A percentile compares a stretch with the other conserved stretches of the same genome.
Conservation (phyloP, 495 filamentous ascomycete genomes). For the Lepraria neglecta region DNA sequence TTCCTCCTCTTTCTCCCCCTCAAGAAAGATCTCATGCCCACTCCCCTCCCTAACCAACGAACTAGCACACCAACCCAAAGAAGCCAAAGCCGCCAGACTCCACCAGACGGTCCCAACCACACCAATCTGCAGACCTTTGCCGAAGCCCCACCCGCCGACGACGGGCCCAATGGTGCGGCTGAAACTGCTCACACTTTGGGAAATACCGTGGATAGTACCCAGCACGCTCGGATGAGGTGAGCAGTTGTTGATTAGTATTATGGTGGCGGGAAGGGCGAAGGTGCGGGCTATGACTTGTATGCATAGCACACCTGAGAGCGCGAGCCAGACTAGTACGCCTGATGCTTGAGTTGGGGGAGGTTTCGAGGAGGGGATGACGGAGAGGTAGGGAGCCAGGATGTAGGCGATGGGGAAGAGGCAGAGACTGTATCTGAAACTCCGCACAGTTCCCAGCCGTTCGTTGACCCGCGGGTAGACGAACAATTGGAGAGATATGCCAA, state of each 20-base stretch:
- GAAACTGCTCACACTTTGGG: slow-evolving; percentile 63
- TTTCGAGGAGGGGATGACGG: slow-evolving; percentile 56
- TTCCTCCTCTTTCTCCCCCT: slow-evolving; percentile 56
- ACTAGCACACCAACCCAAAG: slow-evolving; percentile 54
- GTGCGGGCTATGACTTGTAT: slow-evolving; percentile 74
- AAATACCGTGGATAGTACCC: slow-evolving; percentile 76
- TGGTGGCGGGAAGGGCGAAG: slow-evolving; percentile 69
- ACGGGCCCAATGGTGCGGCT: slow-evolving; percentile 72
- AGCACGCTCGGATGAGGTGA: slow-evolving; percentile 74
- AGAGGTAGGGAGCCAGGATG: slow-evolving; percentile 63
- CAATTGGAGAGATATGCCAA: slow-evolving; percentile 73
- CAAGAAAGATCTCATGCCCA: slow-evolving; percentile 62
- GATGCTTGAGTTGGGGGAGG: slow-evolving; percentile 57
- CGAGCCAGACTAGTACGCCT: slow-evolving; percentile 59
- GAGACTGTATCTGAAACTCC: slow-evolving; percentile 62
- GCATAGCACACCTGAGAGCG: slow-evolving; percentile 60
- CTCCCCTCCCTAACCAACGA: slow-evolving; percentile 67
- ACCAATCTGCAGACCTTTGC: slow-evolving; percentile 60
- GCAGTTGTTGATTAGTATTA: slow-evolving; percentile 79
- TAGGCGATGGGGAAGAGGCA: slow-evolving; percentile 70
- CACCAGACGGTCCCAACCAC: slow-evolving; percentile 75
- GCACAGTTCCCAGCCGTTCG: slow-evolving; percentile 59
- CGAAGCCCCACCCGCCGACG: slow-evolving; percentile 64
- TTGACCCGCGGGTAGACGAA: slow-evolving; percentile 67
- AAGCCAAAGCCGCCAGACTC: slow-evolving; percentile 57